These are phyloP conservation scores for Sesbania bispinosa DNA, from an alignment of 306 rosid genomes.

Conservation along the genomic window DNA sequence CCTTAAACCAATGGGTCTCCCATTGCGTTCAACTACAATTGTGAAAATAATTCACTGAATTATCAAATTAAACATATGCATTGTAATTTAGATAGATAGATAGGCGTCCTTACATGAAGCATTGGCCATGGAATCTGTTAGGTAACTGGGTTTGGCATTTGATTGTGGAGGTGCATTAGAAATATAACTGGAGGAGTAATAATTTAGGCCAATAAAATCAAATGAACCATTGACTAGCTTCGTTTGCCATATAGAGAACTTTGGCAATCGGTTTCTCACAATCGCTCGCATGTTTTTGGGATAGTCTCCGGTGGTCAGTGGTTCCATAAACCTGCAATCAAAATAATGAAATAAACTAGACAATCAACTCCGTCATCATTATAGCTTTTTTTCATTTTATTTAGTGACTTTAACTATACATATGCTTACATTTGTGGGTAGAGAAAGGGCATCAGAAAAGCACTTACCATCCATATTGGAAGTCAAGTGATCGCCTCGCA, in stretches of 20 bases:
- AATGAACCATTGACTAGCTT: slow-evolving; percentile 39
- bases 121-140: slow-evolving; percentile 32
- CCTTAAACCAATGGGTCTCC: slow-evolving; percentile 21
- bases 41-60: background rate
- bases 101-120: slow-evolving; percentile 22
- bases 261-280: slow-evolving; percentile 45
- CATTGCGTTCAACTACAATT: too few species aligned
- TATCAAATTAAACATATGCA: background rate
- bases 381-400: background rate
- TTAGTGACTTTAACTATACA: too few species aligned
- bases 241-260: slow-evolving; percentile 31
- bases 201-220: too few species aligned
- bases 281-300: slow-evolving; percentile 43
- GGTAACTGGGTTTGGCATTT: too few species aligned
- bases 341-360: background rate
- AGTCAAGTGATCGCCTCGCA: background rate
- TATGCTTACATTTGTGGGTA: background rate
- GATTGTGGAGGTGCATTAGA: too few species aligned
- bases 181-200: too few species aligned
- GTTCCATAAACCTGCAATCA: slow-evolving; percentile 46
- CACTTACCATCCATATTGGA: background rate
- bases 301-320: slow-evolving; percentile 52
- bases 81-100: background rate
- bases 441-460: background rate
- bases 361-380: background rate